Percentiles rank a stretch among this genome's conserved stretches.
Conservation (phyloP, 805 yeast species). For the Ogataea methylovora region DNA sequence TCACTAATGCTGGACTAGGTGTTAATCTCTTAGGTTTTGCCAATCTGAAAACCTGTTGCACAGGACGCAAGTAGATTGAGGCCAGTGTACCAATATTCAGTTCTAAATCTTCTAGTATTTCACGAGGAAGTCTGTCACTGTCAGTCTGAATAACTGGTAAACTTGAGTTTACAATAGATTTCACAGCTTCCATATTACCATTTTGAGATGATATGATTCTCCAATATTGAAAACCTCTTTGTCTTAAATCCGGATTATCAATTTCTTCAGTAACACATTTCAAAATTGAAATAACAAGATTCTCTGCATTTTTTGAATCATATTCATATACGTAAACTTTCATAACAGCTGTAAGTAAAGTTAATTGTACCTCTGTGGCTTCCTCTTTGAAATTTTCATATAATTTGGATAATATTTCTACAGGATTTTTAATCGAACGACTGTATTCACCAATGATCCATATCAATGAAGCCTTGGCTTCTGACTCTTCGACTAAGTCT, state of each 20-base stretch:
- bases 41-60: slow-evolving; percentile 67
- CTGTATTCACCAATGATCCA: slow-evolving; percentile 83
- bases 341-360: slow-evolving; percentile 66
- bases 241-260: slow-evolving; percentile 81
- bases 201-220: slow-evolving; percentile 53
- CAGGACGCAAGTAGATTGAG: slow-evolving; percentile 78
- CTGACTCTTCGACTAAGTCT: slow-evolving; percentile 63
- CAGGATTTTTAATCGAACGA: slow-evolving; percentile 34
- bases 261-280: slow-evolving; percentile 66
- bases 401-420: slow-evolving; percentile 33
- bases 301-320: slow-evolving; percentile 43
- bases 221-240: slow-evolving; percentile 83
- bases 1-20: slow-evolving; percentile 42
- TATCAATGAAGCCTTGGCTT: slow-evolving; percentile 66
- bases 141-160: slow-evolving; percentile 61
- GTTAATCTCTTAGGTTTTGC: slow-evolving; percentile 45
- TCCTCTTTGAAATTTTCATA: slow-evolving; percentile 50
- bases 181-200: slow-evolving; percentile 31
- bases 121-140: slow-evolving; percentile 62
- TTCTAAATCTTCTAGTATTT: slow-evolving; percentile 72
- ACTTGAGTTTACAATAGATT: slow-evolving; percentile 49
- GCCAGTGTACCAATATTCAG: slow-evolving; percentile 77
- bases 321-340: slow-evolving; percentile 50
- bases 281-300: slow-evolving; percentile 49
- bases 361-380: slow-evolving; percentile 63